Evolutionary conservation across 257 asterid genomes (phyloP), one percentile per base, ranked within the genome.

Genomic region (Solanum peruvianum): DNA sequence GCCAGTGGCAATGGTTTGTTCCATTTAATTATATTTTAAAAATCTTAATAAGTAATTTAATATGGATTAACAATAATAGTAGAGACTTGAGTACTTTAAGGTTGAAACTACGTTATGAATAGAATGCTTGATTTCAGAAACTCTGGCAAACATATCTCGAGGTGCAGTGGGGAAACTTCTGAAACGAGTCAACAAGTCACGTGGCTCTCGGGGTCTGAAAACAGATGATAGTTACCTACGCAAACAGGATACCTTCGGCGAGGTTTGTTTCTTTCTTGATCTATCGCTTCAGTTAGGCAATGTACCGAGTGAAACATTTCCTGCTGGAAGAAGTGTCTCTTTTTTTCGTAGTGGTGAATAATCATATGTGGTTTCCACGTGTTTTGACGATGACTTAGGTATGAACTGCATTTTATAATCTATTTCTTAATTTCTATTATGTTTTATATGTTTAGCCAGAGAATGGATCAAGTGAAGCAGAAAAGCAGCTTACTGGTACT

Each of bases 101-200:
- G 25, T 49, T 39, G 23, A 49, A 52, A 73, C 52, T 73, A 39
- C 1, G n/a, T 80, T 37, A 66, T 71, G 62, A 37, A 23, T 87
- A 33, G 12, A 16, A 42, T 31, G 77, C 35, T 85, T 91, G 90
- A 52, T 87, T 75, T 86, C 94, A 95, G 99, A 93, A 87, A 92
- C 94, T 76, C 98, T 96, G 64, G 84, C 92, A 35, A 91, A 94
- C 58, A 85, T 94, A 86, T 96, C 99, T 12, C 91, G 93, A 87
- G 92, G 88, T 90, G 95, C 93, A 16, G 97, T 94, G 76, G 94
- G 95, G 20, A 93, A 93, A 82, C 96, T 92, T 84, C 78, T 94
- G 91, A 93, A 91, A 85, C 92, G 97, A 87, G 94, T 90, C 76
- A 94, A 94, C 87, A 71, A 89, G 77, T 89, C 77, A 31, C 47